Conservation (phyloP, 345 rosid species). For the Mangifera indica region DNA sequence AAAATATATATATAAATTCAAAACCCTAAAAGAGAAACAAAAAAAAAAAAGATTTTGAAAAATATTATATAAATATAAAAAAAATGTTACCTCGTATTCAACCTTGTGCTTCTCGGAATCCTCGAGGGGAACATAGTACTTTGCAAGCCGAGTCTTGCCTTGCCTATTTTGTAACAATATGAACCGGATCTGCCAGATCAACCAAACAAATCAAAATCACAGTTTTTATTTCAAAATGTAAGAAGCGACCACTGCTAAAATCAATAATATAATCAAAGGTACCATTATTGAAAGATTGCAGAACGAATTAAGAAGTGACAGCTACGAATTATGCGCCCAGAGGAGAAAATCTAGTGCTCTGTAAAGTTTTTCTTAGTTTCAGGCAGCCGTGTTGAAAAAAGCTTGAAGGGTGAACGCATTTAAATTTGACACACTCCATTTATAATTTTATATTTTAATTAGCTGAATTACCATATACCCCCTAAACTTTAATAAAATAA, state of each 20-base stretch:
- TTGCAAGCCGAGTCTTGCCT: slow-evolving; percentile 99
- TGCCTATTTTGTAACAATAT: slow-evolving; percentile 95
- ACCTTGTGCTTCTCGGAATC: slow-evolving; percentile 98
- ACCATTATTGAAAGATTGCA: slow-evolving; percentile 31
- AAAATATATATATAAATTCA: background rate
- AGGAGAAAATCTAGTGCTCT: background rate
- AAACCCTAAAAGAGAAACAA: background rate
- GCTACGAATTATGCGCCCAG: background rate
- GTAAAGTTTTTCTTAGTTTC: background rate
- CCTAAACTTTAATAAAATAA: too few species aligned
- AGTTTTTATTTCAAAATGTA: background rate
- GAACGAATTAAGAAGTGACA: background rate
- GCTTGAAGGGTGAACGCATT: background rate
- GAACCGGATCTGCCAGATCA: slow-evolving; percentile 85
- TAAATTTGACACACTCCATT: background rate
- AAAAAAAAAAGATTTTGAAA: background rate
- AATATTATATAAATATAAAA: background rate
- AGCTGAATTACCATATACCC: too few species aligned
- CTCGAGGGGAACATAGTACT: slow-evolving; percentile 96
- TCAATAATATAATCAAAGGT: slow-evolving; percentile 5
- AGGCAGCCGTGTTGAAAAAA: background rate
- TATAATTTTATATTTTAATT: too few species aligned
- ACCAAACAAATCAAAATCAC: slow-evolving; percentile 12
- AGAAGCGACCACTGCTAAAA: background rate
- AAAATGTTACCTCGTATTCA: slow-evolving; percentile 72